A percentile compares a stretch with the other conserved stretches of the same genome.
These are phyloP conservation scores for Ophiocordyceps unilateralis DNA, from an alignment of 2,329 filamentous ascomycete species.

Conservation along the genomic window DNA sequence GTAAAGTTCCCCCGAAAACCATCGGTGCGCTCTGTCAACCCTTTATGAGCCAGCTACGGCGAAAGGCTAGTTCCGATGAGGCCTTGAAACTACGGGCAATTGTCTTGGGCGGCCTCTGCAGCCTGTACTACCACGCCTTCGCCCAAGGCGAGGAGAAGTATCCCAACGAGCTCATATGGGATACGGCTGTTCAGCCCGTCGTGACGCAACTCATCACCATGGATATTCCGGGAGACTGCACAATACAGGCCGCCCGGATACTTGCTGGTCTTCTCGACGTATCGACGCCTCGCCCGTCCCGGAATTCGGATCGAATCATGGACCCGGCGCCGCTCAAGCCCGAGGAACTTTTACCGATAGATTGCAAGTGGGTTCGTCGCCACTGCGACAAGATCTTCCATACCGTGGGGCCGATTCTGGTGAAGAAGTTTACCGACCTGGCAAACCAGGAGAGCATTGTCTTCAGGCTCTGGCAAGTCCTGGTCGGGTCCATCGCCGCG, in stretches of 20 bases:
- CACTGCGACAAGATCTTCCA: constrained; percentile 49
- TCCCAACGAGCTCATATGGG: constrained; percentile 67
- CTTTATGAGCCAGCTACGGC: constrained; percentile 49
- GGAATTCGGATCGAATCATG: constrained; percentile 57
- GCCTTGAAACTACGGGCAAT: constrained; percentile 28
- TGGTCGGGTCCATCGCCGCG: constrained; percentile 45
- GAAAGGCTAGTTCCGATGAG: constrained; percentile 40
- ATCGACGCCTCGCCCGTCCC: constrained; percentile 39
- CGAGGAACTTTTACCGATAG: constrained; percentile 68
- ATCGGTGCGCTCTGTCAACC: constrained; percentile 42
- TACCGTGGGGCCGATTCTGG: constrained; percentile 41
- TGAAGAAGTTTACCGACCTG: constrained; percentile 44
- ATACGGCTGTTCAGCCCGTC: constrained; percentile 49
- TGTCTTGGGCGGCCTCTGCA: constrained; percentile 56
- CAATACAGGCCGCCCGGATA: constrained; percentile 47
- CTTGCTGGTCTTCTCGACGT: constrained; percentile 52
- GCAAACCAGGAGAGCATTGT: constrained; percentile 36
- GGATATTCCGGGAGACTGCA: constrained; percentile 28
- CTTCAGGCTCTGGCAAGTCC: constrained; percentile 39
- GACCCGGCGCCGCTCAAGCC: constrained; percentile 39
- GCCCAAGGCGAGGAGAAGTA: constrained; percentile 47
- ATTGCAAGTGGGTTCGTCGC: constrained; percentile 73
- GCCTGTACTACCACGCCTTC: constrained; percentile 68
- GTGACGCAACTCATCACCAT: constrained; percentile 36
- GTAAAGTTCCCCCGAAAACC: constrained; percentile 29